A percentile compares a stretch with the other conserved stretches of the same genome.
These are phyloP conservation scores for Podospora comata DNA, from an alignment of 495 filamentous ascomycete genomes.

Conservation along the genomic window DNA sequence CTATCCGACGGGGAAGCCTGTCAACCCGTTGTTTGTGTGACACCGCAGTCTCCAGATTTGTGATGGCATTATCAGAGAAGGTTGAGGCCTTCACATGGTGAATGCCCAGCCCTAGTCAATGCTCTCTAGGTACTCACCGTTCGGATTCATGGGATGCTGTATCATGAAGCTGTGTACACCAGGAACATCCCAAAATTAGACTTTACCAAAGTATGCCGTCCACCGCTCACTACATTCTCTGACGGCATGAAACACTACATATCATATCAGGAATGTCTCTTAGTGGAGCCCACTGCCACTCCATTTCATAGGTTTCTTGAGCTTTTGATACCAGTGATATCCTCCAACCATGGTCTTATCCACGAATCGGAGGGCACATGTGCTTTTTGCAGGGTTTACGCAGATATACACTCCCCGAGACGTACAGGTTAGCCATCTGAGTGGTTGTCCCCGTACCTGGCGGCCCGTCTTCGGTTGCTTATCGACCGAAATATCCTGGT, in stretches of 20 bases:
- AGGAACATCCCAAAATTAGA: background rate
- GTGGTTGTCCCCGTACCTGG: background rate
- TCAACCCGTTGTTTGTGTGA: background rate
- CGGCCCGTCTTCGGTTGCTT: background rate
- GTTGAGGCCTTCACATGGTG: background rate
- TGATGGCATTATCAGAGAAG: background rate
- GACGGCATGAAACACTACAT: constrained; percentile 2
- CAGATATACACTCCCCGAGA: constrained; percentile 9
- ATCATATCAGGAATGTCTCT: background rate
- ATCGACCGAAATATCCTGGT: background rate
- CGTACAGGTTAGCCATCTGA: constrained; percentile 3
- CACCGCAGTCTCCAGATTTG: background rate
- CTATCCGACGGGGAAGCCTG: background rate
- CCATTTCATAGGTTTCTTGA: background rate
- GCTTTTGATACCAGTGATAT: background rate
- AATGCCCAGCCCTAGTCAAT: background rate
- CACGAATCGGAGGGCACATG: background rate
- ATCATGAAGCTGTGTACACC: background rate
- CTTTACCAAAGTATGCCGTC: background rate
- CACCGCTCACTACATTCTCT: constrained; percentile 1
- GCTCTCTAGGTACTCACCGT: background rate
- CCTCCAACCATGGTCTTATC: background rate
- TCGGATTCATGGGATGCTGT: background rate
- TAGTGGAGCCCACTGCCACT: background rate
- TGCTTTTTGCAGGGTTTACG: background rate